Evolutionary conservation across 2,329 filamentous ascomycete species (phyloP).

Genomic region (Fusarium piperis): DNA sequence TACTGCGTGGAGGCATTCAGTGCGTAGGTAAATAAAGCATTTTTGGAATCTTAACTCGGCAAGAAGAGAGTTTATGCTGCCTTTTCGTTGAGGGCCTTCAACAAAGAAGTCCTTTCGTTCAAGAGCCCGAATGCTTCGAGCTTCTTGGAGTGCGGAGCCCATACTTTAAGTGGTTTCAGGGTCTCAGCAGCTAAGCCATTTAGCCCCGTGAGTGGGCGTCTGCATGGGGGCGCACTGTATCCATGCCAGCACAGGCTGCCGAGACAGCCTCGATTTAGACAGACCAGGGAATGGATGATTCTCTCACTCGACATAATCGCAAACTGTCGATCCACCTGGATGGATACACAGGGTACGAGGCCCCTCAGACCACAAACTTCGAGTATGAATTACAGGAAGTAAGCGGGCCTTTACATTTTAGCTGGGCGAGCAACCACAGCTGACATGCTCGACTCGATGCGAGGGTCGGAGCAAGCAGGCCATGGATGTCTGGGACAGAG

Average conservation of each 20-base stretch:
- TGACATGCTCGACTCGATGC: background rate
- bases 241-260: background rate
- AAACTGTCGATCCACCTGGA: background rate
- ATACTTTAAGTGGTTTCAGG: background rate
- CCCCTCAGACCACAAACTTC: background rate
- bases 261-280: slow-evolving; percentile 9
- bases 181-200: background rate
- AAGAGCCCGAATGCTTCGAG: background rate
- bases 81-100: background rate
- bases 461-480: background rate
- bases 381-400: background rate
- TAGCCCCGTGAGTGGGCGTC: background rate
- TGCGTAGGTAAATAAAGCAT: background rate
- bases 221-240: slow-evolving; percentile 24
- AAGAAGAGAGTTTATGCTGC: background rate
- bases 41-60: background rate
- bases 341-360: background rate
- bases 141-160: background rate
- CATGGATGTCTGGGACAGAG: background rate
- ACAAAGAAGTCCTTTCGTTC: background rate
- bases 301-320: background rate
- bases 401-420: background rate
- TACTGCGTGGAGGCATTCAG: background rate
- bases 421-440: background rate
- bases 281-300: background rate